Evolutionary conservation across 1,284 basidiomycete genomes (phyloP), one percentile per base, ranked within the genome.

Genomic region (Naganishia albida): DNA sequence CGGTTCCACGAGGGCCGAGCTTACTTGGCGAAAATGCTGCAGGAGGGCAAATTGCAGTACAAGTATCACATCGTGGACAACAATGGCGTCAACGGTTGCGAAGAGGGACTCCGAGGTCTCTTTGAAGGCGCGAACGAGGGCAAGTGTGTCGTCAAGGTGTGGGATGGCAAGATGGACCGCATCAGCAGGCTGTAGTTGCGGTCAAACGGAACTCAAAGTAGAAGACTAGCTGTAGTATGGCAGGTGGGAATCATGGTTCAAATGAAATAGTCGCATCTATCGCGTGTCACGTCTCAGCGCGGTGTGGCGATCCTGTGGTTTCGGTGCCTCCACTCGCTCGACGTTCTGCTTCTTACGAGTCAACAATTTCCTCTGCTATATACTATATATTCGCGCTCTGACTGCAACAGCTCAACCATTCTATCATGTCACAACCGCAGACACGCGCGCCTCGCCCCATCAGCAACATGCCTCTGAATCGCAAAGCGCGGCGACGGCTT

Each of bases 111-210:
- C 63, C 83, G 83, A 12, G 79, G 90, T 77, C 80, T 94, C 38
- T 93, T 87, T 78, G 84, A 78, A 1, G 91, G 91, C n/a, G 86
- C 83, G 34, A 93, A 93, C 74, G 87, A 83, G 0, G 91, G 91
- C 39, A 93, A 94, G 80, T 65, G 64, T 57, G 68, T 69, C 3
- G 65, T 69, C 13, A 62, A 66, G 51, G 62, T 69, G 8, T 69
- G 68, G 68, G 67, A 68, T 43, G 60, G 53, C 18, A 54, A 60
- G 23, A 62, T 65, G 64, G 54, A 62, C 28, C 46, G 62, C 50
- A 44, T 39, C 43, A 56, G 62, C 54, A 59, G 65, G 63, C 50
- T 64, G 39, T 63, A 48, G 25, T 20, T n/a, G 7, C 15, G n/a
- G 34, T 1, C 2, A 40, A 8, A 4, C 16, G 26, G 16, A 42